Conservation (phyloP, 2,329 filamentous ascomycete genomes). For the Pyricularia pennisetigena region DNA sequence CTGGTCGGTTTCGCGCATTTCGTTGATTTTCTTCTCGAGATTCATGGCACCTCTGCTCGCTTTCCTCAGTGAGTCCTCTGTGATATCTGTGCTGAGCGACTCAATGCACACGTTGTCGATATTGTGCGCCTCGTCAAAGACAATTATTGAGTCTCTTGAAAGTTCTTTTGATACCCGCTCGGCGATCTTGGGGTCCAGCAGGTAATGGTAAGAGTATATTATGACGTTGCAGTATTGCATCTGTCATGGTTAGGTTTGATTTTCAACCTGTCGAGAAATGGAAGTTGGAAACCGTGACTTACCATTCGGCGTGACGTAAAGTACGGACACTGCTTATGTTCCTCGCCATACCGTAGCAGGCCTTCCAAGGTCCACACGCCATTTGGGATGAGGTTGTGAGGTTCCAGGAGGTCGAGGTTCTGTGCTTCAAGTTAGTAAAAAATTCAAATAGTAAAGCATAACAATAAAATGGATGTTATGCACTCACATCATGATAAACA, state of each 20-base stretch:
- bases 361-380: constrained; percentile 94
- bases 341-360: constrained; percentile 79
- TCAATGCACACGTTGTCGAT: constrained; percentile 99
- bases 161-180: constrained; percentile 91
- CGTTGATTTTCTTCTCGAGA: constrained; percentile 78
- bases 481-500: constrained; percentile 78
- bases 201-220: constrained; percentile 98
- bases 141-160: constrained; percentile 96
- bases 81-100: constrained; percentile 90
- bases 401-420: constrained; percentile 90
- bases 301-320: constrained; percentile 94
- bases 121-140: constrained; percentile 98
- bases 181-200: constrained; percentile 95
- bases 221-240: constrained; percentile 99
- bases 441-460: background rate
- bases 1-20: constrained; percentile 94
- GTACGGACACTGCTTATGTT: constrained; percentile 95
- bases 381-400: constrained; percentile 87
- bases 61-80: constrained; percentile 85
- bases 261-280: background rate
- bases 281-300: constrained; percentile 14
- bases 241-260: constrained; percentile 26
- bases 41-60: constrained; percentile 86
- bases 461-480: background rate
- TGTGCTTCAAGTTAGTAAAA: constrained; percentile 21